phyloP scores from a whole-genome alignment of 352 stramenopile genomes.

The Globisporangium paroecandrum region DNA sequence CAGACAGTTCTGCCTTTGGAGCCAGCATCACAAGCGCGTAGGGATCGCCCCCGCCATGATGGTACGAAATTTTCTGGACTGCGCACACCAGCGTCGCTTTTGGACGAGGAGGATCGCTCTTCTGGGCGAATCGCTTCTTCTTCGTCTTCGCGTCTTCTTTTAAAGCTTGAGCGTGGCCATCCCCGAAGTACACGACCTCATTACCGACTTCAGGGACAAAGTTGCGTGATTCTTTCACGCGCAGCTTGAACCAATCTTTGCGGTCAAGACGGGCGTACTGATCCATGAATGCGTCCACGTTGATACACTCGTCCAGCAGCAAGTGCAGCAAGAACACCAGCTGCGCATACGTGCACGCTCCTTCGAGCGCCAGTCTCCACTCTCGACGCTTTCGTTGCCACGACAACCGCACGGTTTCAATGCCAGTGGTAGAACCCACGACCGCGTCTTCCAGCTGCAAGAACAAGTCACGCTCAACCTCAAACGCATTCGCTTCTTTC shows the following conservation, averaged over 20 bases:
- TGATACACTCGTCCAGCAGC: conserved; percentile 73
- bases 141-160: conserved; percentile 78
- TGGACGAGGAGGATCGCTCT: conserved; percentile 51
- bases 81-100: conserved; percentile 57
- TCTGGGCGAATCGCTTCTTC: conserved; percentile 71
- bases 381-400: conserved; percentile 77
- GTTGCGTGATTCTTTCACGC: conserved; percentile 64
- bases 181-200: conserved; percentile 73
- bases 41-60: conserved; percentile 76
- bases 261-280: conserved; percentile 62
- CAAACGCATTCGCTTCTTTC: conserved; percentile 27
- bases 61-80: conserved; percentile 67
- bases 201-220: conserved; percentile 73
- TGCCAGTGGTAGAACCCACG: conserved; percentile 24
- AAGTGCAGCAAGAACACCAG: conserved; percentile 69
- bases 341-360: conserved; percentile 66
- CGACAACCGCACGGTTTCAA: conserved; percentile 59
- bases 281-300: conserved; percentile 80
- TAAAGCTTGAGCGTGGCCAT: conserved; percentile 70
- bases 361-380: conserved; percentile 63
- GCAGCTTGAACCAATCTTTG: conserved; percentile 77
- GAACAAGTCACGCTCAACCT: conserved; percentile 43
- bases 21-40: conserved; percentile 64
- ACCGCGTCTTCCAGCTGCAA: conserved; percentile 56
- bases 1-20: conserved; percentile 30